Evolutionary conservation across 129 eudicot genomes (phyloP).

Genomic region (Oenanthe sinensis): DNA sequence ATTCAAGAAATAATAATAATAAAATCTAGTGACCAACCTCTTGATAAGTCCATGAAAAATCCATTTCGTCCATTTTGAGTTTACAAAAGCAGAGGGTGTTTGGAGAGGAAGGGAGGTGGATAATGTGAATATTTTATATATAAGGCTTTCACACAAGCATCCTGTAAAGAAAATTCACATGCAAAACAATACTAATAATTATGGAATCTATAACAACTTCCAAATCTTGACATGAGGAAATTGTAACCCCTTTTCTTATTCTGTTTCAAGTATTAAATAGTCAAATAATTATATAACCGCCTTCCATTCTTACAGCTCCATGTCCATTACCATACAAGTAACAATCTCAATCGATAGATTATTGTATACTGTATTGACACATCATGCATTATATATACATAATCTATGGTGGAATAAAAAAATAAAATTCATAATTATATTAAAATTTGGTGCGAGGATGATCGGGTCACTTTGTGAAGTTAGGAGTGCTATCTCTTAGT

Average conservation of each 20-base stretch:
- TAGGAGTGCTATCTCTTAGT: too few relatives aligned
- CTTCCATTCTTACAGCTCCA: slow-evolving; percentile 23
- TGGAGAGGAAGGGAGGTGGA: slow-evolving; percentile 13
- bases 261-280: slow-evolving; percentile 7
- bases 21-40: slow-evolving; percentile 42
- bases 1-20: too few relatives aligned
- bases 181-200: background rate
- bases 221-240: background rate
- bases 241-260: slow-evolving; percentile 9
- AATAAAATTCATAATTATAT: too few relatives aligned
- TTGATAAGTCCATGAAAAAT: slow-evolving; percentile 53
- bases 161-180: slow-evolving; percentile 17
- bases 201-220: slow-evolving; percentile 21
- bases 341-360: background rate
- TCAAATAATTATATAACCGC: slow-evolving; percentile 3
- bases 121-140: slow-evolving; percentile 7
- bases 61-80: slow-evolving; percentile 50
- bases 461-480: too few relatives aligned
- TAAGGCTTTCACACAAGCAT: slow-evolving; percentile 8
- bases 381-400: background rate
- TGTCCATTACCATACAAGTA: slow-evolving; percentile 18
- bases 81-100: background rate
- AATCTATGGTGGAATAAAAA: too few relatives aligned
- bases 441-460: too few relatives aligned
- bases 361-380: background rate